Evolutionary conservation across 1,284 basidiomycete genomes (phyloP), one percentile per base, ranked within the genome.

Genomic region (Moniliophthora roreri): DNA sequence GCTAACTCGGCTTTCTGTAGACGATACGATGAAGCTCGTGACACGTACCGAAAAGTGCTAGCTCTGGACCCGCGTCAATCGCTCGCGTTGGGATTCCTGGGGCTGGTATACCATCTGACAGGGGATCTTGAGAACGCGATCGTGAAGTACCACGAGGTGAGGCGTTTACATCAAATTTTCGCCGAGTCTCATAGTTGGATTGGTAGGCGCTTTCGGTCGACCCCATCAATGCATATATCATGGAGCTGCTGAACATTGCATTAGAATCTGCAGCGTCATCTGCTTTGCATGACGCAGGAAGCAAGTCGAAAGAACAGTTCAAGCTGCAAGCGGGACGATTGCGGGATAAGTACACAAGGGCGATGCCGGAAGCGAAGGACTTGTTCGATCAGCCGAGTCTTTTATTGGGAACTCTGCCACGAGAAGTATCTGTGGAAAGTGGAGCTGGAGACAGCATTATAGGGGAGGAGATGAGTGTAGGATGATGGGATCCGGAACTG

Each of bases 201-300:
- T 34, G 50, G 10, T 62, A 94, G 85, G 88, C 93, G 0, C 73
- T 97, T 40, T 87, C 89, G 51, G 78, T 97, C 52, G 82, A 91
- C 52, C 92, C 93, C 0, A 89, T 93, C 58, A 95, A 97, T 62
- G 81, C 88, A 1, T 87, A 94, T 63, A 80, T 92, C 20, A 84
- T 95, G 26, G 90, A 94, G 54, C 73, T 97, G 46, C 80, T 98
- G 38, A 90, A 93, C 58, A 80, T 93, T 59, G 92, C 92, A 0
- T 77, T 98, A 18, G 85, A 91, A 46, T 70, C 76, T 32, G 78
- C 76, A 48, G 63, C 69, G 24, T 45, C 44, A n/a, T 48, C 39
- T 18, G 47, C 45, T 28, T 26, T 52, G 34, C 34, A 28, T 16
- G 64, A 67, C n/a, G 59, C 60, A 15, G 66, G 63, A 54, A 63